Evolutionary conservation across 164 flowering plant genomes (phyloP).

Genomic region (Saururus chinensis): DNA sequence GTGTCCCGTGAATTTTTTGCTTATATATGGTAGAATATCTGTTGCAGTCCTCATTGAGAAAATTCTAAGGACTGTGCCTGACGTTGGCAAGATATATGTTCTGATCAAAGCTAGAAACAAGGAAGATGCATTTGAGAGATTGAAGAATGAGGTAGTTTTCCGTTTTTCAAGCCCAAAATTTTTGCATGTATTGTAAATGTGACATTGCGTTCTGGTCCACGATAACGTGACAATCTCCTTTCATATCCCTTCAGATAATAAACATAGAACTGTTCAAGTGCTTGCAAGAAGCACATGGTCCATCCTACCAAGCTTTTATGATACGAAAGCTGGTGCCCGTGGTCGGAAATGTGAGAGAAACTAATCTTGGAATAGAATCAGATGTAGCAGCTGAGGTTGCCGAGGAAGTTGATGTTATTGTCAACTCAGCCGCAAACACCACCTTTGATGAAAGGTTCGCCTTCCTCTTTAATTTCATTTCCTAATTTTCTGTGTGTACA

Average conservation of each 20-base stretch:
- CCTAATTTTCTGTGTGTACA: not conserved
- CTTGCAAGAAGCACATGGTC: conserved; percentile 56
- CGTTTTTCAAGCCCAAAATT: not conserved
- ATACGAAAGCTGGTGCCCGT: conserved; percentile 77
- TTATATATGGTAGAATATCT: not conserved
- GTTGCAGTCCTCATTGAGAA: conserved; percentile 85
- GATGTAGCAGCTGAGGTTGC: conserved; percentile 32
- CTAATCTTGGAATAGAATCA: conserved; percentile 54
- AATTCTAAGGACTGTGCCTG: conserved; percentile 71
- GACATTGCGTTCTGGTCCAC: not conserved
- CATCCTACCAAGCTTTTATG: conserved; percentile 66
- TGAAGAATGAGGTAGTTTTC: conserved; percentile 57
- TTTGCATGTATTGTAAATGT: not conserved
- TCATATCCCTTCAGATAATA: conserved; percentile 34
- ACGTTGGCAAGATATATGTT: conserved; percentile 69
- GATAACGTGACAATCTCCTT: not conserved
- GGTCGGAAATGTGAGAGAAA: conserved; percentile 61
- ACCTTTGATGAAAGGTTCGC: conserved; percentile 85
- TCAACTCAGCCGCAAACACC: conserved; percentile 91
- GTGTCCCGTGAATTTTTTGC: not conserved
- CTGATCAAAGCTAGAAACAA: conserved; percentile 71
- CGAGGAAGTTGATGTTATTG: conserved; percentile 58
- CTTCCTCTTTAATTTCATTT: not conserved
- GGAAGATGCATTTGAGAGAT: conserved; percentile 62
- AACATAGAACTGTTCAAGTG: conserved; percentile 62